These are phyloP conservation scores for Auricularia heimuer DNA, from an alignment of 768 basidiomycete species.

Conservation along the genomic window DNA sequence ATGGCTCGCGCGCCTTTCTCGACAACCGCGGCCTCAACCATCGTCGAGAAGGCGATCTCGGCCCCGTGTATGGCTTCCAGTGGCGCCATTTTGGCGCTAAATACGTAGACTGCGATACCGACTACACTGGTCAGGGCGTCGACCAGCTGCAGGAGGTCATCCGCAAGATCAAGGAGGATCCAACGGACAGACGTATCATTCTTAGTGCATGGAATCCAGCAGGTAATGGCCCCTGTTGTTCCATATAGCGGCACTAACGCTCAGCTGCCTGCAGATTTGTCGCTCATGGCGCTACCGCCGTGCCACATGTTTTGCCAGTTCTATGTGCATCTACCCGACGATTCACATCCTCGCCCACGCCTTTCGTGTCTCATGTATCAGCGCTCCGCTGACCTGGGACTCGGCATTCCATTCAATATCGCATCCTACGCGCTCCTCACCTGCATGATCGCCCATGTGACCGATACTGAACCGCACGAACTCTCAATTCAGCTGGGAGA, in stretches of 20 bases:
- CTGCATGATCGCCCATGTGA: conserved; percentile 94
- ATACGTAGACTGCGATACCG: conserved; percentile 62
- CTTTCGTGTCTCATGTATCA: conserved; percentile 97
- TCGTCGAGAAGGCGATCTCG: conserved; percentile 82
- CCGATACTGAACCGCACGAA: conserved; percentile 76
- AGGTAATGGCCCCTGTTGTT: conserved; percentile 41
- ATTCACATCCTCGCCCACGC: conserved; percentile 46
- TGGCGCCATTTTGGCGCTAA: conserved; percentile 92
- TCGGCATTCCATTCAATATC: conserved; percentile 98
- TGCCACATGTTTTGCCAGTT: conserved; percentile 99
- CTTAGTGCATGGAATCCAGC: conserved; percentile 97
- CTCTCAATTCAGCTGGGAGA: conserved; percentile 95
- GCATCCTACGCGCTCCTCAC: conserved; percentile 96
- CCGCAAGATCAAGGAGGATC: conserved; percentile 83
- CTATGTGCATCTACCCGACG: conserved; percentile 81
- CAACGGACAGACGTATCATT: conserved; percentile 89
- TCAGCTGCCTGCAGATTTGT: conserved; percentile 53
- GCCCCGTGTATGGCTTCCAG: conserved; percentile 95
- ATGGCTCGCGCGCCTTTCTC: conserved; percentile 80
- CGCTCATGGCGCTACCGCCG: conserved; percentile 91
- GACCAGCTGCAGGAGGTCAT: conserved; percentile 90
- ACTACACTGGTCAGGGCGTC: conserved; percentile 77
- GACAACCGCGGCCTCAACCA: conserved; percentile 77
- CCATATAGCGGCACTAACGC: not conserved
- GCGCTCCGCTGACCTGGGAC: conserved; percentile 92